phyloP scores from a whole-genome alignment of 306 rosid species.

The Medicago lupulina region DNA sequence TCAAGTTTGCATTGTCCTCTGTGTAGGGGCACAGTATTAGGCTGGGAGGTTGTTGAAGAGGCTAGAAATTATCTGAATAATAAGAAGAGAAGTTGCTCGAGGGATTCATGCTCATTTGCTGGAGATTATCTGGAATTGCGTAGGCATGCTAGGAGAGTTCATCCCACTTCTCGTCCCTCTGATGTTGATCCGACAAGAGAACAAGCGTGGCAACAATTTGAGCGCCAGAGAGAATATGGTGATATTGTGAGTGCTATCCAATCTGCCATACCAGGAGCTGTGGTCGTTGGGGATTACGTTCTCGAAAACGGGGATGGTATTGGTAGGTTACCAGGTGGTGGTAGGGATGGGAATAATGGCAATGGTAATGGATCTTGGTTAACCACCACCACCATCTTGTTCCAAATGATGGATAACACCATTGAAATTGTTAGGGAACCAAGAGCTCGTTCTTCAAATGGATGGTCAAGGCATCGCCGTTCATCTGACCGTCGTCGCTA shows the following conservation, averaged over 20 bases:
- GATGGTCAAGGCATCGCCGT: slow-evolving; percentile 74
- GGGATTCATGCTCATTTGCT: slow-evolving; percentile 81
- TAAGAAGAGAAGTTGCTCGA: slow-evolving; percentile 91
- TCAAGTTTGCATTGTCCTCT: slow-evolving; percentile 80
- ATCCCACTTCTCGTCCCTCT: slow-evolving; percentile 80
- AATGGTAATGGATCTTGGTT: slow-evolving; percentile 67
- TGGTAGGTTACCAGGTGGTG: slow-evolving; percentile 60
- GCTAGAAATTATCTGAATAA: slow-evolving; percentile 79
- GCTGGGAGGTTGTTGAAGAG: slow-evolving; percentile 92
- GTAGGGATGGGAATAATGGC: slow-evolving; percentile 54
- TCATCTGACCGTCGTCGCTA: slow-evolving; percentile 67
- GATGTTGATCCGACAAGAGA: slow-evolving; percentile 80
- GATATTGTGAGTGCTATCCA: slow-evolving; percentile 92
- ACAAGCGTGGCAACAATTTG: slow-evolving; percentile 81
- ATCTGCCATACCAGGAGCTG: slow-evolving; percentile 87
- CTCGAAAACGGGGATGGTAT: slow-evolving; percentile 83
- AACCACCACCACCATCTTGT: slow-evolving; percentile 72
- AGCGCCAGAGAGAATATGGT: slow-evolving; percentile 87
- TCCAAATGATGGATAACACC: slow-evolving; percentile 80
- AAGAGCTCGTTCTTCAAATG: slow-evolving; percentile 68
- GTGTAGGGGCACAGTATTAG: slow-evolving; percentile 78
- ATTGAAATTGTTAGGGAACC: slow-evolving; percentile 66
- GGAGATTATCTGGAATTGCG: slow-evolving; percentile 91
- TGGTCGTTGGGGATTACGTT: slow-evolving; percentile 84
- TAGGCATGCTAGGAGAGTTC: slow-evolving; percentile 89